Evolutionary conservation across 306 rosid genomes (phyloP), one percentile per base, ranked within the genome.

Genomic region (Pachyrhizus erosus): DNA sequence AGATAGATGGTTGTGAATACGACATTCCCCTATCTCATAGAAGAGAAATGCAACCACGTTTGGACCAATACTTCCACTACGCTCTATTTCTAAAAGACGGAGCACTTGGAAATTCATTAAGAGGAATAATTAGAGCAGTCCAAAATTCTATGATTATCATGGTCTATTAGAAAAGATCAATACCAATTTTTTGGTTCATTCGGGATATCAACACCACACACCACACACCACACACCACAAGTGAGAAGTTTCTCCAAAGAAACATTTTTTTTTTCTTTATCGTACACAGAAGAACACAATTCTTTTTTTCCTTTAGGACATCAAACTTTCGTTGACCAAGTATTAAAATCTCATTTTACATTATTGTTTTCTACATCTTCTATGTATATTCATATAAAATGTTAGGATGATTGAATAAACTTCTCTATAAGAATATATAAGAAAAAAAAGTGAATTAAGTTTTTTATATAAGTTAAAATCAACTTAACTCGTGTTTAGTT

Each of bases 1-100:
- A 65, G 73, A 34, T 18, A 48, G 57, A 27, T 49, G 75, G 80
- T 1, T 55, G 2, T 9, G 79, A 57, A 27, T 26, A 58, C 48
- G 87, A 76, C 77, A 73, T 80, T 57, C 43, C 7, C 65, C 77
- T 65, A 60, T 84, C 77, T 17, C 65, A 2, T 20, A 5, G 9
- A 46, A 81, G 83, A 46, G 48, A 85, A 80, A 76, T 80, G 87
- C 83, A 39, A 23, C 75, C 77, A 27, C 68, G 15, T 74, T 84
- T 46, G 72, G 45, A 11, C 73, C 4, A 65, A 29, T 31, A 75
- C 14, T 31, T 81, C 86, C 84, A 86, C 83, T 84, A n/a, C 23
- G 39, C 40, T 13, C 70, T 54, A 43, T 58, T 52, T 24, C 45
- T n/a, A 15, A 37, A 34, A 60, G 43, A 31, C 58, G 45, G 39